Conservation (phyloP, 257 asterid genomes). For the Solanum stenotomum region DNA sequence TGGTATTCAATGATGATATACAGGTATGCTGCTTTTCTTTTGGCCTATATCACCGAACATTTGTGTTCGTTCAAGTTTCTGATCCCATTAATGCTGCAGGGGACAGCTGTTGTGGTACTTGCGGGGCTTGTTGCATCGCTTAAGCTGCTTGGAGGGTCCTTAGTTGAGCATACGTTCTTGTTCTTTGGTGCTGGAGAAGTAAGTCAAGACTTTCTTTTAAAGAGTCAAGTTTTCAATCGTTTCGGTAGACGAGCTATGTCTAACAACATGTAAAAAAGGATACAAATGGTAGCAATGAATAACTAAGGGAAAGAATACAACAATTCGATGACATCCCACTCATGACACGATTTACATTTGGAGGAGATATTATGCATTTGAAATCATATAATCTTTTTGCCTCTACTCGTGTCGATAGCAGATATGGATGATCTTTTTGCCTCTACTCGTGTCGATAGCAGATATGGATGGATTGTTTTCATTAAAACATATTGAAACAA, state of each 20-base stretch:
- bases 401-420: neutral
- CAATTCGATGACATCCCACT: neutral
- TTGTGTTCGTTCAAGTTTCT: neutral
- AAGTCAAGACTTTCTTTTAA: constrained; percentile 1
- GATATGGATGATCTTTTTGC: neutral
- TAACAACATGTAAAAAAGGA: neutral
- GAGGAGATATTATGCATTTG: neutral
- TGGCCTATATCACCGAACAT: neutral
- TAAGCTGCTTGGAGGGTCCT: constrained; percentile 71
- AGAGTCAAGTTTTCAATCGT: neutral
- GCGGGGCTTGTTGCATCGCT: constrained; percentile 87
- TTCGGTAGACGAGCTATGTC: neutral
- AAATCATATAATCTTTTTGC: neutral
- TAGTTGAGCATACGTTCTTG: constrained; percentile 84
- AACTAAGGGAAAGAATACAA: neutral
- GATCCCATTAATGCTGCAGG: constrained; percentile 37
- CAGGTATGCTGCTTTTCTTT: constrained; percentile 37
- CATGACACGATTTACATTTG: neutral
- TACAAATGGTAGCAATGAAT: neutral
- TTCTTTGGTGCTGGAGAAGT: constrained; percentile 99
- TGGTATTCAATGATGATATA: constrained; percentile 87
- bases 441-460: neutral
- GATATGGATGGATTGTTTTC: neutral
- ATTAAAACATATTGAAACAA: neutral
- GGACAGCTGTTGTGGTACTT: constrained; percentile 91